A percentile compares a stretch with the other conserved stretches of the same genome.
Evolutionary conservation across 1,284 basidiomycete genomes (phyloP).

Genomic region (Earliella scabrosa): DNA sequence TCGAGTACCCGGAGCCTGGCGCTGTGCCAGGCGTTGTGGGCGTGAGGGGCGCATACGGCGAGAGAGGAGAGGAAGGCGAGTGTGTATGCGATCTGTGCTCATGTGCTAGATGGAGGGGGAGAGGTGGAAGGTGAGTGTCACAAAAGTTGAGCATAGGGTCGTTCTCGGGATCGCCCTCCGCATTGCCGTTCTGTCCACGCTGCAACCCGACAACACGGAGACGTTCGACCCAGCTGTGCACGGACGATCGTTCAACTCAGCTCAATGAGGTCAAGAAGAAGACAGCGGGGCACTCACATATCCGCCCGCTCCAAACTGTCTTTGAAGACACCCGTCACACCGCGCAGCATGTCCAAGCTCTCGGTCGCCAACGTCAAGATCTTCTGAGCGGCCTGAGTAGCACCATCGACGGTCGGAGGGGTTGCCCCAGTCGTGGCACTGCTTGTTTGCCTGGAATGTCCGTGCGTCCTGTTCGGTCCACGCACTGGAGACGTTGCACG

Average conservation of each 20-base stretch:
- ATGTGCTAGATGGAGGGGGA: slow-evolving; percentile 4
- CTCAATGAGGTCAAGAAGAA: slow-evolving; percentile 8
- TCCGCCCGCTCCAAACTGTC: slow-evolving; percentile 90
- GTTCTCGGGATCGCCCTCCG: slow-evolving; percentile 14
- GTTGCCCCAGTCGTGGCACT: slow-evolving; percentile 5
- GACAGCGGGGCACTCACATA: slow-evolving; percentile 55
- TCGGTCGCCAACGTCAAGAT: slow-evolving; percentile 88
- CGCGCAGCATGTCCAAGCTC: slow-evolving; percentile 89
- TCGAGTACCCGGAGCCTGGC: slow-evolving; percentile 26
- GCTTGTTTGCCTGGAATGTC: slow-evolving; percentile 35
- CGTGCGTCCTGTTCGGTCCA: slow-evolving; percentile 25
- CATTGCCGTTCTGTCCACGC: slow-evolving; percentile 43
- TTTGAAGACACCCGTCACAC: slow-evolving; percentile 85
- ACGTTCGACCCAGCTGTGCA: slow-evolving; percentile 75
- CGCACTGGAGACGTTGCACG: slow-evolving; percentile 34
- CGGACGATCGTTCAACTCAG: neutral
- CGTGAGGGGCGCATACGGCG: slow-evolving; percentile 25
- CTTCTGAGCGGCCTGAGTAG: slow-evolving; percentile 76
- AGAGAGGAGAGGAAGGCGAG: slow-evolving; percentile 29
- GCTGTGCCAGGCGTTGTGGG: slow-evolving; percentile 17
- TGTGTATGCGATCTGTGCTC: slow-evolving; percentile 22
- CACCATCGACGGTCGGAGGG: slow-evolving; percentile 55
- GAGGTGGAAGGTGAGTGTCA: slow-evolving; percentile 21
- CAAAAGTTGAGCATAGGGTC: slow-evolving; percentile 24
- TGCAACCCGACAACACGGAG: slow-evolving; percentile 77